A percentile compares a stretch with the other conserved stretches of the same genome.
Evolutionary conservation across 345 rosid species (phyloP).

Genomic region (Pseudoturritis turrita): DNA sequence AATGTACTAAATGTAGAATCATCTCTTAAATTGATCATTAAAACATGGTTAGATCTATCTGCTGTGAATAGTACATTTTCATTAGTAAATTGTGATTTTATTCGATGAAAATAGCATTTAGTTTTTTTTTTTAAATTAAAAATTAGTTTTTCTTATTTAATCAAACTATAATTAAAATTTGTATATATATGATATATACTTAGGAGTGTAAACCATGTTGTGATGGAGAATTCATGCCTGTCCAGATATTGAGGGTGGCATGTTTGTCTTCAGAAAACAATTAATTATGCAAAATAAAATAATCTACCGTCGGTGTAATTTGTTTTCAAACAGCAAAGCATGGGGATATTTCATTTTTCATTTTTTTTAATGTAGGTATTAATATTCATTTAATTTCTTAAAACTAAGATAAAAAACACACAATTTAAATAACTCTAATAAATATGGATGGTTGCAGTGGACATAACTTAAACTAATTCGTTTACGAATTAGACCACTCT

Average conservation of each 20-base stretch:
- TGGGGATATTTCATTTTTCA: neutral
- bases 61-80: no score
- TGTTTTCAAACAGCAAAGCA: neutral
- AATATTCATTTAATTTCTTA: neutral
- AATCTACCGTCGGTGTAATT: neutral
- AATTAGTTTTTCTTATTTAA: neutral
- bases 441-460: no score
- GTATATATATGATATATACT: neutral
- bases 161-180: neutral
- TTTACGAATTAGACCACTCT: no score
- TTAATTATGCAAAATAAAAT: neutral
- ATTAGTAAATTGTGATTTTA: no score
- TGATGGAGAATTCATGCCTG: neutral
- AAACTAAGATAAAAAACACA: neutral
- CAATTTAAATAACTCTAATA: neutral
- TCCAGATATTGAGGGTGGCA: slow-evolving; percentile 16
- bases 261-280: slow-evolving; percentile 3
- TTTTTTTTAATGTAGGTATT: neutral
- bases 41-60: neutral
- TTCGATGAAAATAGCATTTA: no score
- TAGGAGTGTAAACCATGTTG: slow-evolving; percentile 24
- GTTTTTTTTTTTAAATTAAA: neutral
- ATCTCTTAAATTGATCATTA: neutral
- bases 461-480: no score
- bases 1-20: no score